These are phyloP conservation scores for Microglena sp. DNA, from an alignment of 139 green algal genomes.

Conservation along the genomic window DNA sequence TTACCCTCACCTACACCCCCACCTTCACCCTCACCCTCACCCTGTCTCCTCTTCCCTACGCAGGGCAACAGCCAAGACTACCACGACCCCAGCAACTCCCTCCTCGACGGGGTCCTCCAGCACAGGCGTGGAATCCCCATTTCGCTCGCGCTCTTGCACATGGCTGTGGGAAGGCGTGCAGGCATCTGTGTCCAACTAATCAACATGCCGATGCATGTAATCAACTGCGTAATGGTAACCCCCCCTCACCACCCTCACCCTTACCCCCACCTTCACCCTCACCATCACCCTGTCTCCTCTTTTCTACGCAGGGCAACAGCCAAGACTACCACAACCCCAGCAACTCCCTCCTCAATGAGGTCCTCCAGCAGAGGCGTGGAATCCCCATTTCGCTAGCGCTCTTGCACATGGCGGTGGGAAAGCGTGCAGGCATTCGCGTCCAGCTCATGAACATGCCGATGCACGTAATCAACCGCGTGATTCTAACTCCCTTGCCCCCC, in stretches of 20 bases:
- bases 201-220: slow-evolving; percentile 46
- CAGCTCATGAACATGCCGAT: slow-evolving; percentile 37
- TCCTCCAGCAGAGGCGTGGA: slow-evolving; percentile 15
- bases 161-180: slow-evolving; percentile 32
- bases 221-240: slow-evolving; percentile 30
- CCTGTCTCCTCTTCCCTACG: slow-evolving; percentile 9
- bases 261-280: too few species aligned
- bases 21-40: too few species aligned
- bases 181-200: slow-evolving; percentile 37
- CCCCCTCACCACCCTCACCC: too few species aligned
- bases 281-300: slow-evolving; percentile 14
- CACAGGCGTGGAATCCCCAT: slow-evolving; percentile 47
- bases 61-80: slow-evolving; percentile 23
- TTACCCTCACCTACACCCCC: too few species aligned
- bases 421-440: slow-evolving; percentile 31
- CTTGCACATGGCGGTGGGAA: slow-evolving; percentile 43
- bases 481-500: neutral
- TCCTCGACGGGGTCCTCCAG: slow-evolving; percentile 3
- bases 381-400: slow-evolving; percentile 55
- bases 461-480: slow-evolving; percentile 38
- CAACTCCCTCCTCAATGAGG: slow-evolving; percentile 24
- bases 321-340: slow-evolving; percentile 36
- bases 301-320: slow-evolving; percentile 4
- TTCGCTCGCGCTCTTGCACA: slow-evolving; percentile 41
- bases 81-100: slow-evolving; percentile 42